Evolutionary conservation across 768 basidiomycete species (phyloP), one percentile per base, ranked within the genome.

Genomic region (Asterophora lycoperdoides): DNA sequence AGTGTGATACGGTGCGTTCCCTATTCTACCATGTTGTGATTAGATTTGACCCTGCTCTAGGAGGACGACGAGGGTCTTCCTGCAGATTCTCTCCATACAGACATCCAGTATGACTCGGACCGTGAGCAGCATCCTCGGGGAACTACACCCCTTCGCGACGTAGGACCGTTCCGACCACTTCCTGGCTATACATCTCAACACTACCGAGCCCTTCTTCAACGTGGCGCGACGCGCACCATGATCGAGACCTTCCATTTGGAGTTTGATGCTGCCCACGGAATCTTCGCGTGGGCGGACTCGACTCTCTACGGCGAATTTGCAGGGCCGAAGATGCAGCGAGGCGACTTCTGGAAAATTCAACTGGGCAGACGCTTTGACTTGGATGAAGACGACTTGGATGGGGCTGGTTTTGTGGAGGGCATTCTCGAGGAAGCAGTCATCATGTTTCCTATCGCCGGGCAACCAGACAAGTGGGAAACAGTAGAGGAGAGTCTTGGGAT

Each of bases 331-430:
- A 71, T 75, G 64, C 51, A 58, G 13, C 13, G 56, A 20, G 69
- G 65, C 3, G 64, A 70, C 46, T 49, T 53, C 8, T 73, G 73
- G 73, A 68, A 69, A 47, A 71, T 74, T 6, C 61, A 65, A 40
- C 63, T 74, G 8, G 73, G 72, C 5, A 51, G 73, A 18, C 44
- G 66, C 7, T 52, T 75, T 20, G 29, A 54, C 26, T 60, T 74
- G 13, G 69, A 69, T 11, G 58, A 54, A n/a, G 66, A 67, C 17
- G 71, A 73, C 50, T 29, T 53, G 0, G 68, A 74, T 49, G 72
- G 71, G 0, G 56, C 65, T 2, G 28, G 19, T n/a, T 72, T 73
- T 46, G 57, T 68, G 2, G 64, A 66, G 36, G 64, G 53, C 1
- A 20, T 69, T 3, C 48, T 69, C 14, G 69, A 70, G 41, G 70